Base-by-base conservation (phyloP, 441 rosid species). In the Erodium texanum region DNA sequence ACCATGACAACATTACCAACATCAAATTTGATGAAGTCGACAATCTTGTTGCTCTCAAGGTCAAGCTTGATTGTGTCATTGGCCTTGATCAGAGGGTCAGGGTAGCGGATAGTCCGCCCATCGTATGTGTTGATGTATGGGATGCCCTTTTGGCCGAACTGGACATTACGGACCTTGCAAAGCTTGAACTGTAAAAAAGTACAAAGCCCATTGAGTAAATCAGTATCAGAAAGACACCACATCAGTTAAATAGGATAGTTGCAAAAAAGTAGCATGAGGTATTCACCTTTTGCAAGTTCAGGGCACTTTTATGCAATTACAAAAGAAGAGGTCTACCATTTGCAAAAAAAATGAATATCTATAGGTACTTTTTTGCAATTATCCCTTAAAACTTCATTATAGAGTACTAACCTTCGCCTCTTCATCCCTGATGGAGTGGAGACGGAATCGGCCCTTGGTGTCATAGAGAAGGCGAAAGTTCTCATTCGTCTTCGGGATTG, bases 1-100 rank as follows among this genome's bases (percentile, higher is more conserved):
- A 85, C 96, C 92, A 84, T 84, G 68, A 89, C 96, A 62, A 87
- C 85, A 62, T 87, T 89, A 0, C 96, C 89, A 2, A 83, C 89
- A 66, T 89, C 92, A 36, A 83, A 89, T 78, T 89, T 89, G 71
- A 89, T 85, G 70, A 85, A 87, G 24, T 89, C 92, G 0, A 79
- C 77, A 58, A 89, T 85, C 84, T 89, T 89, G 82, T 82, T 84
- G 68, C 65, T 73, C 81, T 89, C 90, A 0, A 89, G 71, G 79
- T 89, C 90, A 29, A 87, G 83, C 82, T 85, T 85, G 83, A 87
- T 82, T 62, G 96, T 87, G 72, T 89, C 96, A 11, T 83, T 83
- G 7, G 96, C 88, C 79, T 81, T 89, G 82, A 87, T 85, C 89
- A 82, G 79, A 86, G 83, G 4, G 91, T 38, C 45, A 7, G 45